Percentiles rank a stretch among this genome's conserved stretches.
Conservation (phyloP, 441 rosid genomes). For the Aquilaria agallochum region DNA sequence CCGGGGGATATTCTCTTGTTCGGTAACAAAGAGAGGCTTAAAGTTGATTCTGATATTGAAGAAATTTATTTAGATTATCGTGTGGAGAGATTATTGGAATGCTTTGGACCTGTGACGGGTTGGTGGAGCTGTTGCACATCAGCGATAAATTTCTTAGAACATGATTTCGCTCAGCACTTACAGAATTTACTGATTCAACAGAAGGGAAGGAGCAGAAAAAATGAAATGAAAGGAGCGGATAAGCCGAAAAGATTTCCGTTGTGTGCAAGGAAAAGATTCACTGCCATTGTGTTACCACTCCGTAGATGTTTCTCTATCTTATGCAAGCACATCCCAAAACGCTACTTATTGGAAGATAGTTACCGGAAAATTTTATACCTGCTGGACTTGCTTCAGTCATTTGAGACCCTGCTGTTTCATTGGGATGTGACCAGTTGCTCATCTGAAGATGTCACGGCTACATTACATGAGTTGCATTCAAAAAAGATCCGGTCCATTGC, state of each 20-base stretch:
- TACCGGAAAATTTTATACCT: conserved; percentile 13
- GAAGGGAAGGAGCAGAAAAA: conserved; percentile 1
- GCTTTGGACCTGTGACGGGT: conserved; percentile 30
- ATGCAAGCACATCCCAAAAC: conserved; percentile 27
- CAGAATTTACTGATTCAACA: conserved; percentile 15
- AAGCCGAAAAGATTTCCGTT: conserved; percentile 21
- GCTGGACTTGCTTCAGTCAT: conserved; percentile 24
- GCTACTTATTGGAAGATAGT: conserved; percentile 12
- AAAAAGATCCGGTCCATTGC: conserved; percentile 25
- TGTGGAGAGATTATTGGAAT: conserved; percentile 22
- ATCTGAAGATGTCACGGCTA: background rate
- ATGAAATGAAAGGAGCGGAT: background rate
- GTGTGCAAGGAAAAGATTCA: conserved; percentile 26
- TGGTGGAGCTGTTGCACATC: conserved; percentile 15
- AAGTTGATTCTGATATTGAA: conserved; percentile 21
- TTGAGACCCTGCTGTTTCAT: conserved; percentile 15
- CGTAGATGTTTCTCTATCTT: conserved; percentile 22
- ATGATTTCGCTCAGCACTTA: conserved; percentile 21
- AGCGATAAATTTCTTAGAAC: conserved; percentile 28
- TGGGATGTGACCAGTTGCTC: conserved; percentile 4
- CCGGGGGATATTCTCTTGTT: conserved; percentile 36
- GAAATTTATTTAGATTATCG: conserved; percentile 41
- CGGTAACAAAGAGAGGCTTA: conserved; percentile 30
- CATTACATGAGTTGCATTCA: background rate
- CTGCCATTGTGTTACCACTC: conserved; percentile 8